These are phyloP conservation scores for Leccinum boreale DNA, from an alignment of 768 basidiomycete genomes.

Conservation along the genomic window DNA sequence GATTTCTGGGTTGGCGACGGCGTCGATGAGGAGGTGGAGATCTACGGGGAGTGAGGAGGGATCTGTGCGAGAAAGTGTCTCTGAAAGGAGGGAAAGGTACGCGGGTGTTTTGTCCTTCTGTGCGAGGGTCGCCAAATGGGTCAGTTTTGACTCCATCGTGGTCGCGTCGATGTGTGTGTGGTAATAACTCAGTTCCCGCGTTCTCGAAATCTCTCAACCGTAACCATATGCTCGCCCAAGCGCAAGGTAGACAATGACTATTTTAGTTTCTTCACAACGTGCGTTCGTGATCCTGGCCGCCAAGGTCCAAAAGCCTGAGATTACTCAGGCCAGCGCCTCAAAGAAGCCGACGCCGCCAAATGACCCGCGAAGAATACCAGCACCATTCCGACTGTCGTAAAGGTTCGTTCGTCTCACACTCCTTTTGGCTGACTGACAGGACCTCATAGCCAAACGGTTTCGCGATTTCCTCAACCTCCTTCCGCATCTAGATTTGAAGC, in stretches of 20 bases:
- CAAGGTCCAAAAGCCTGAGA: no score
- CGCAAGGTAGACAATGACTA: no score
- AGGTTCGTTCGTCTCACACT: constrained; percentile 23
- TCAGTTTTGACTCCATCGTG: constrained; percentile 63
- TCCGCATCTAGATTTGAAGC: constrained; percentile 79
- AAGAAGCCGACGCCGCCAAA: constrained; percentile 93
- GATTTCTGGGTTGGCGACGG: constrained; percentile 77
- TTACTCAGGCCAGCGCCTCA: constrained; percentile 52
- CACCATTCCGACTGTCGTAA: constrained; percentile 87
- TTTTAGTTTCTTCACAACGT: no score
- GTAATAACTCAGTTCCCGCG: no score
- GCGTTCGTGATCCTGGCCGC: no score
- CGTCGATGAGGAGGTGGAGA: constrained; percentile 71
- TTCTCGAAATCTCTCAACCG: no score
- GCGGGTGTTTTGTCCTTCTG: constrained; percentile 87
- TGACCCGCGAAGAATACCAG: constrained; percentile 96
- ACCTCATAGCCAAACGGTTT: constrained; percentile 80
- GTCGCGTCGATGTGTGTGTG: neutral
- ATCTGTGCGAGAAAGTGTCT: constrained; percentile 55
- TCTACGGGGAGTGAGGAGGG: constrained; percentile 45
- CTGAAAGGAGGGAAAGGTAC: constrained; percentile 65
- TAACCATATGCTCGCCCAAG: no score
- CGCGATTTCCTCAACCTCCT: constrained; percentile 92
- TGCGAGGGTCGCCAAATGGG: constrained; percentile 56
- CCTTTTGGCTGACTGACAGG: neutral